phyloP scores from a whole-genome alignment of 208 protist genomes.

The Leptomonas pyrrhocoris region DNA sequence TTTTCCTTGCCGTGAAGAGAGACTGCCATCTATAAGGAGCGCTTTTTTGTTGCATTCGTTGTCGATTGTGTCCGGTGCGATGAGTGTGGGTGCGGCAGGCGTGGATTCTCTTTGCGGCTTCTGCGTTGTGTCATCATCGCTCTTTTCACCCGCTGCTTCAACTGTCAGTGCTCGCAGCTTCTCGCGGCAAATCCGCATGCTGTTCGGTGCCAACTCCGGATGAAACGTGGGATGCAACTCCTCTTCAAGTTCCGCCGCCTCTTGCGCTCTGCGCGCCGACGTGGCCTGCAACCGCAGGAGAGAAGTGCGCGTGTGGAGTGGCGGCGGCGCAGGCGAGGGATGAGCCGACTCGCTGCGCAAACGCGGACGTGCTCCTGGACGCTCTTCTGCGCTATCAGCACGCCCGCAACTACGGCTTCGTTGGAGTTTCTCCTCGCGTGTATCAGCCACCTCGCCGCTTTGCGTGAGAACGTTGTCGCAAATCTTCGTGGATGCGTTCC shows the following conservation, averaged over 20 bases:
- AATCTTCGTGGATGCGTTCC: slow-evolving; percentile 10
- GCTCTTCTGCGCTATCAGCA: not conserved
- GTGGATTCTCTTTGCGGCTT: too few relatives aligned
- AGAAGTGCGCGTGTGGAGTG: slow-evolving; percentile 26
- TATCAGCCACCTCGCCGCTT: not conserved
- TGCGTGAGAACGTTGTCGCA: not conserved
- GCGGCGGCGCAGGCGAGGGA: not conserved
- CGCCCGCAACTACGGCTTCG: not conserved
- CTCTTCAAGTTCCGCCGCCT: slow-evolving; percentile 9
- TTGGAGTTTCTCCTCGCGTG: not conserved
- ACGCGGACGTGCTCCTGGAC: not conserved
- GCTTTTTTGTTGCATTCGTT: too few relatives aligned
- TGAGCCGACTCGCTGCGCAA: slow-evolving; percentile 1
- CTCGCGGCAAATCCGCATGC: slow-evolving; percentile 18
- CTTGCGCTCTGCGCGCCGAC: slow-evolving; percentile 12
- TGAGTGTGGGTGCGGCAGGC: too few relatives aligned
- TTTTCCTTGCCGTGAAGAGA: not conserved
- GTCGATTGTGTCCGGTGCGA: too few relatives aligned
- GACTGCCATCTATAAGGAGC: not conserved
- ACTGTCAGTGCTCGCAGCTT: slow-evolving; percentile 22
- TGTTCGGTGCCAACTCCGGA: slow-evolving; percentile 16
- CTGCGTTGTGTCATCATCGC: not conserved
- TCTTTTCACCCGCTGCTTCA: not conserved
- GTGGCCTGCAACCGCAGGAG: slow-evolving; percentile 22
- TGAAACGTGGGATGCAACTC: slow-evolving; percentile 24